Base-by-base conservation (phyloP, 2,329 filamentous ascomycete species). In the Calonectria honghensis region DNA sequence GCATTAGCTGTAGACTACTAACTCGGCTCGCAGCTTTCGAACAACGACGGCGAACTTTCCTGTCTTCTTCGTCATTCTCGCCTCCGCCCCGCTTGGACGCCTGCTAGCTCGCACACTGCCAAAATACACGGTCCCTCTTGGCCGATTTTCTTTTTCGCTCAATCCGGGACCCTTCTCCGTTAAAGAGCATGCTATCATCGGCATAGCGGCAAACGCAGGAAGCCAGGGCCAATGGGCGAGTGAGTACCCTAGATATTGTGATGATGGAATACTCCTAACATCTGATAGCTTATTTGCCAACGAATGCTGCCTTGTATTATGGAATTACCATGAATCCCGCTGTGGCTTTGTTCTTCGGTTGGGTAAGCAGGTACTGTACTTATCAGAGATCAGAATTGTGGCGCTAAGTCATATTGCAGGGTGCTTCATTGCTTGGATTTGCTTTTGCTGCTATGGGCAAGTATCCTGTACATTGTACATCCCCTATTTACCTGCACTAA, bases 11-110 rank as follows among this genome's bases (percentile, higher is more conserved):
- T 14, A 20, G 24, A 4, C 20, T 20, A 10, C 39, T 48, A 18
- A 48, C 20, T n/a, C 4, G 86, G 88, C 87, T 74, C 85, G 87
- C 92, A 88, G 67, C 41, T 69, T 69, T 78, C 87, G 91, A 57
- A 92, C 91, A 1, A 92, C 91, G 0, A 87, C 87, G 54, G 89
- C 90, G 0, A 88, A 89, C 0, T 93, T 92, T 79, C 91, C 90
- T 0, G 87, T 92, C 63, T 92, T 92, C 80, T 92, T 93, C 75
- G 90, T 92, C 39, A 89, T 91, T 77, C 90, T 91, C 65, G 89
- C 89, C 0, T 89, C 87, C 61, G 90, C 90, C 77, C 91, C 91
- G 71, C 85, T 87, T 14, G 90, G 90, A 1, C 84, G 87, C 39
- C 90, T 89, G 82, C 85, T 91, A 3, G 90, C 90, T 1, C 86